Conservation (phyloP, 345 rosid genomes). For the Cochlearia excelsa region DNA sequence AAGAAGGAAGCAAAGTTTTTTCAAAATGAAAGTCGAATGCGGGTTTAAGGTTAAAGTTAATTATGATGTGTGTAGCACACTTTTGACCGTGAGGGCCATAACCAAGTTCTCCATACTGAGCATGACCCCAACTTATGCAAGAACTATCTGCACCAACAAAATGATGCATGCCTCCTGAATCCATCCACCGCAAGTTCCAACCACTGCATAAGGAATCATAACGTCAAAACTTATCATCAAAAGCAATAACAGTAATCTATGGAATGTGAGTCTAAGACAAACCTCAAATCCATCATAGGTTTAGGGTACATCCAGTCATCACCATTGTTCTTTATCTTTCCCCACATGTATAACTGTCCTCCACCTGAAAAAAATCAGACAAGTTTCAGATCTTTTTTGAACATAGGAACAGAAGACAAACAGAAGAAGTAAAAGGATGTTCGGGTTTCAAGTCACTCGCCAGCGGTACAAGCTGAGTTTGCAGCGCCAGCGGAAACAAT, state of each 20-base stretch:
- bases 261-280: constrained; percentile 16
- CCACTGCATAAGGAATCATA: constrained; percentile 50
- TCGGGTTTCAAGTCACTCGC: constrained; percentile 36
- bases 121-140: constrained; percentile 99
- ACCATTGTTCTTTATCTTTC: constrained; percentile 83
- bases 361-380: constrained; percentile 56
- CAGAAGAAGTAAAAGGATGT: constrained; percentile 1
- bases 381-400: background rate
- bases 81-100: constrained; percentile 93
- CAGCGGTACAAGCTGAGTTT: constrained; percentile 96
- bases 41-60: background rate
- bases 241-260: constrained; percentile 7
- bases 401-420: constrained; percentile 2
- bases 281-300: constrained; percentile 98
- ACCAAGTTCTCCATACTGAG: constrained; percentile 91
- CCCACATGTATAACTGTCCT: constrained; percentile 99
- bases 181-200: constrained; percentile 97
- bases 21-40: constrained; percentile 2
- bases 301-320: constrained; percentile 99
- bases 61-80: constrained; percentile 40
- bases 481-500: constrained; percentile 78
- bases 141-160: constrained; percentile 97
- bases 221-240: constrained; percentile 3
- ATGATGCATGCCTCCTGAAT: constrained; percentile 93
- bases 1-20: constrained; percentile 10